These are phyloP conservation scores for Ustilago curta DNA, from an alignment of 1,284 basidiomycete species.

Conservation along the genomic window DNA sequence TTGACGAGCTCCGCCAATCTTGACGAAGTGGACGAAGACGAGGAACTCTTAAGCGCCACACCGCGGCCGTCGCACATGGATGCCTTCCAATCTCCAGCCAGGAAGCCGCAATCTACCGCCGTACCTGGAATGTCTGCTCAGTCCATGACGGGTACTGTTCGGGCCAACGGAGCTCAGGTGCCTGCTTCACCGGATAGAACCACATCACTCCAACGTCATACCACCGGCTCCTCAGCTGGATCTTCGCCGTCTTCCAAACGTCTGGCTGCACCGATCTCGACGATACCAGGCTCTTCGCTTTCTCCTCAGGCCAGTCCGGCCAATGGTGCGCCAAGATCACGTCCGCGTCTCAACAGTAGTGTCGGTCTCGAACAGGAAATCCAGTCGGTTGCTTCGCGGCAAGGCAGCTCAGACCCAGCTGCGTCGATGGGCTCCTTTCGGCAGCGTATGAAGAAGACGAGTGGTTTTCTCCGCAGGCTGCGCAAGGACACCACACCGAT, in stretches of 20 bases:
- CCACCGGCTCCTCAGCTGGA: slow-evolving; percentile 5
- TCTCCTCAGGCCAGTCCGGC: slow-evolving; percentile 5
- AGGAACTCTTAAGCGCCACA: slow-evolving; percentile 15
- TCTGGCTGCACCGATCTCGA: slow-evolving; percentile 16
- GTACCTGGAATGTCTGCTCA: slow-evolving; percentile 2
- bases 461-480: slow-evolving; percentile 58
- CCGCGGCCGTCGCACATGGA: slow-evolving; percentile 23
- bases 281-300: slow-evolving; percentile 19
- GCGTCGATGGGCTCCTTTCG: slow-evolving; percentile 40
- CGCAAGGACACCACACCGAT: slow-evolving; percentile 26
- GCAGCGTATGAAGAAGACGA: slow-evolving; percentile 64
- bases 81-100: slow-evolving; percentile 19
- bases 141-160: slow-evolving; percentile 5
- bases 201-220: slow-evolving; percentile 34
- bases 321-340: slow-evolving; percentile 8
- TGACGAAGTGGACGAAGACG: slow-evolving; percentile 20
- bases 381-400: slow-evolving; percentile 2
- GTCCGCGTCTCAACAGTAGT: slow-evolving; percentile 25
- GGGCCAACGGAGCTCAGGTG: slow-evolving; percentile 4
- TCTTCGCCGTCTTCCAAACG: slow-evolving; percentile 8
- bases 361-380: slow-evolving; percentile 50
- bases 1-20: slow-evolving; percentile 13
- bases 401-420: slow-evolving; percentile 4
- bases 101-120: slow-evolving; percentile 6
- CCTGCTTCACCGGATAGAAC: slow-evolving; percentile 43